A percentile compares a stretch with the other conserved stretches of the same genome.
These are phyloP conservation scores for Sparassis latifolia DNA, from an alignment of 1,284 basidiomycete species.

Conservation along the genomic window DNA sequence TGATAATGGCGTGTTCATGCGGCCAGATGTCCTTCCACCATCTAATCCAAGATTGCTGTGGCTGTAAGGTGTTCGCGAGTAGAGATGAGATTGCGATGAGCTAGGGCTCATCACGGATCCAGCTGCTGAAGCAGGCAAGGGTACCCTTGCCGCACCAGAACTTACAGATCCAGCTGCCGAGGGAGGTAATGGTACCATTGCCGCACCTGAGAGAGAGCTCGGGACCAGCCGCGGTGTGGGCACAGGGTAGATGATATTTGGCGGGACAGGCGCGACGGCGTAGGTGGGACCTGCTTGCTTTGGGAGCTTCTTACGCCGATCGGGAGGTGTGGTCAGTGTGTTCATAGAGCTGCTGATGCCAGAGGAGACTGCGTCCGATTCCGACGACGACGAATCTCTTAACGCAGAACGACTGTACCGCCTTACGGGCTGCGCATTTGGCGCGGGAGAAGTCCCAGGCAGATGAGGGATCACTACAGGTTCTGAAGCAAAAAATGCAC, in stretches of 20 bases:
- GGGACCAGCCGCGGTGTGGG: constrained; percentile 19
- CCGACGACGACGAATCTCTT: constrained; percentile 16
- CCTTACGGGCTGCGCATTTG: constrained; percentile 2
- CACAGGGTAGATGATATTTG: constrained; percentile 16
- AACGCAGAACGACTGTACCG: constrained; percentile 12
- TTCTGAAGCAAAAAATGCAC: constrained; percentile 10
- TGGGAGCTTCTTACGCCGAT: constrained; percentile 13
- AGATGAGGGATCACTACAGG: constrained; percentile 15
- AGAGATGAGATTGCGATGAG: constrained; percentile 7
- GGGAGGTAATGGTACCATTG: constrained; percentile 17
- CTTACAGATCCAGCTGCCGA: background rate
- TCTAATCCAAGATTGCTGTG: constrained; percentile 11
- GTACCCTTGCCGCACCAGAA: constrained; percentile 15
- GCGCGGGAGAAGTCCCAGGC: constrained; percentile 10
- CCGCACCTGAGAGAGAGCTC: constrained; percentile 12
- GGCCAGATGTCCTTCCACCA: constrained; percentile 9
- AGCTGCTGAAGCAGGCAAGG: constrained; percentile 13
- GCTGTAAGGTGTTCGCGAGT: constrained; percentile 7
- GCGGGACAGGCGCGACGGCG: constrained; percentile 18
- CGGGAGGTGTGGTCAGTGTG: constrained; percentile 24
- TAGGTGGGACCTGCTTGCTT: constrained; percentile 18
- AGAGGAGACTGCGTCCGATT: constrained; percentile 20
- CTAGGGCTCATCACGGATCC: constrained; percentile 6
- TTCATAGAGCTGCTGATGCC: constrained; percentile 19
- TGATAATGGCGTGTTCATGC: constrained; percentile 9